These are phyloP conservation scores for Fusarium mexicanum DNA, from an alignment of 2,329 filamentous ascomycete species.

Conservation along the genomic window DNA sequence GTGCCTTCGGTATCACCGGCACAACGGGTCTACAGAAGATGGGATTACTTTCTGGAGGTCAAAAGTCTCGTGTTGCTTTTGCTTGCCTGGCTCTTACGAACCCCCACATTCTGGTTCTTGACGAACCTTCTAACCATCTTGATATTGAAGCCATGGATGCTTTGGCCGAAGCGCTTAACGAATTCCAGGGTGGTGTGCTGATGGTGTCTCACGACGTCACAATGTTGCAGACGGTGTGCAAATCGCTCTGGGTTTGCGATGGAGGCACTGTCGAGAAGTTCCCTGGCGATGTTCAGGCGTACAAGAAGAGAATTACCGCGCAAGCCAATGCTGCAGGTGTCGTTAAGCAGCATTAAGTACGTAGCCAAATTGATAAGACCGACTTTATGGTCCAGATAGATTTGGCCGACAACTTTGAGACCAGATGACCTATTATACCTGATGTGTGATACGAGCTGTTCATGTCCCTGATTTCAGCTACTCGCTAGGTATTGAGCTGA, in stretches of 20 bases:
- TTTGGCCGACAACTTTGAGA: neutral
- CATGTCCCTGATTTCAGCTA: neutral
- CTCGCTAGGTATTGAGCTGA: neutral
- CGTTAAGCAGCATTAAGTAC: conserved; percentile 69
- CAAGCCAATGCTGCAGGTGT: conserved; percentile 91
- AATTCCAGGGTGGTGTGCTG: conserved; percentile 92
- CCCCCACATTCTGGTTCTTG: conserved; percentile 95
- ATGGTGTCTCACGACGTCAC: conserved; percentile 99
- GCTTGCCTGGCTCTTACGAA: conserved; percentile 94
- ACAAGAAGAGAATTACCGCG: conserved; percentile 94
- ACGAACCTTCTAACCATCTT: conserved; percentile 98
- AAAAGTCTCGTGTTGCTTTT: conserved; percentile 98
- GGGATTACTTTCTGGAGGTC: conserved; percentile 91
- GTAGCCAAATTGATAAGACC: conserved; percentile 10
- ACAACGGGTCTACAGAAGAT: conserved; percentile 98
- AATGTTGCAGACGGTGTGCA: conserved; percentile 97
- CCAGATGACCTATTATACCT: neutral
- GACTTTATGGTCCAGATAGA: neutral
- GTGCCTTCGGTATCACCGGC: conserved; percentile 89
- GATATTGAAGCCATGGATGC: conserved; percentile 99
- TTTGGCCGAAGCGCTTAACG: conserved; percentile 80
- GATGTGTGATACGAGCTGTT: neutral
- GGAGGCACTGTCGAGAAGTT: conserved; percentile 95
- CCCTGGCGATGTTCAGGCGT: conserved; percentile 91
- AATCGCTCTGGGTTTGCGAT: conserved; percentile 95